Evolutionary conservation across 169 alveolate genomes (phyloP), one percentile per base, ranked within the genome.

Genomic region (Perkinsus marinus): DNA sequence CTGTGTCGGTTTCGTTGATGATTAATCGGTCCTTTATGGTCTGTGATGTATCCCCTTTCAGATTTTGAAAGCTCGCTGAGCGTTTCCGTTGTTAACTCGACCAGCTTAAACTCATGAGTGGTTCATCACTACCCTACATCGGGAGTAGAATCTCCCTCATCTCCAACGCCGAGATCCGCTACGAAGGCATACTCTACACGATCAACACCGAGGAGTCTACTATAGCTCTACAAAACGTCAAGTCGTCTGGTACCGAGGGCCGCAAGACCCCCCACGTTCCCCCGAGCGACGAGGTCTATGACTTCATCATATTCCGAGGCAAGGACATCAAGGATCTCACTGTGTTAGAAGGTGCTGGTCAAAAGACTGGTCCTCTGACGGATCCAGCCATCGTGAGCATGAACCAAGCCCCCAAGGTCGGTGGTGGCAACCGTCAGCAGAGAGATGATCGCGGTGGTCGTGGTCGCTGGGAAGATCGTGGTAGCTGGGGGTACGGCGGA

Each of bases 181-280:
- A 92, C 30, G 94, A 92, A 92, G 94, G 94, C 30, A 92, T 92
- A 17, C 93, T 92, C 46, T 37, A 91, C 46, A 90, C 68, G 90
- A 92, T 92, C 39, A 93, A 92, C 68, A 37, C 94, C 89, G 68
- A 38, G 57, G 93, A 92, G 57, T 93, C 92, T 92, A 92, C 94
- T 91, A 92, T 92, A 16, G 43, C 94, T 26, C 37, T 92, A 16
- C 39, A 68, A 22, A 92, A 91, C 91, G 94, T 92, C 34, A 90
- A 39, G 57, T 37, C 57, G n/a, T 91, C 38, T 39, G 94, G 94
- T 39, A 92, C 94, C n/a, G 94, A 92, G 57, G 94, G 94, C 47
- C 93, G 94, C 43, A 90, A 93, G 90, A 91, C 89, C 39, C 47
- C 46, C 38, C 91, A 92, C 89, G 90, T 92, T 13, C 94, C 94